These are phyloP conservation scores for Eucalyptus globulus DNA, from an alignment of 345 rosid species.

Conservation along the genomic window DNA sequence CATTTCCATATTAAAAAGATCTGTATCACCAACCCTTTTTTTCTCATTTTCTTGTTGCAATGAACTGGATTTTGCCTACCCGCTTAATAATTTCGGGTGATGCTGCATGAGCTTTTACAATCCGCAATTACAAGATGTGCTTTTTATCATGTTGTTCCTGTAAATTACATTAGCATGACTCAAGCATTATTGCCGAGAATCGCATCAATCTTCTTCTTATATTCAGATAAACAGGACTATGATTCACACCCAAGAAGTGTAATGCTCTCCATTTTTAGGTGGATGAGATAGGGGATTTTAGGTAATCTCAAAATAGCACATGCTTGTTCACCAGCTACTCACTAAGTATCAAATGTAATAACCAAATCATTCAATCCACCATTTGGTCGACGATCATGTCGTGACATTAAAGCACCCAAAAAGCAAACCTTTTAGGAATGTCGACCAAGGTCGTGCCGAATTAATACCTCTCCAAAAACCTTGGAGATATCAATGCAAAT, in stretches of 20 bases:
- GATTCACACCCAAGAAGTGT: neutral
- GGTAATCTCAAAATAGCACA: neutral
- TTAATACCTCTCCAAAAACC: neutral
- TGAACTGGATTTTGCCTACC: neutral
- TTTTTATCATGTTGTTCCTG: neutral
- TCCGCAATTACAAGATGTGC: neutral
- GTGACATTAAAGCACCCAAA: neutral
- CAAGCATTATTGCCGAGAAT: neutral
- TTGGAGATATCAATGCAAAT: neutral
- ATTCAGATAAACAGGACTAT: neutral
- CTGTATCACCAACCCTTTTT: neutral
- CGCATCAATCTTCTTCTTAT: neutral
- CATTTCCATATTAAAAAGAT: no score
- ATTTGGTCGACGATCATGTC: neutral
- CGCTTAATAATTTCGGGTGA: neutral
- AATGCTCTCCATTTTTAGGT: neutral
- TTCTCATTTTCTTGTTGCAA: neutral
- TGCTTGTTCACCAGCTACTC: neutral
- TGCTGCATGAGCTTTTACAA: neutral
- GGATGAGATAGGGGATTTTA: neutral
- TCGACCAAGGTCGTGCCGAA: neutral
- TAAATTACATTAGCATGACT: neutral
- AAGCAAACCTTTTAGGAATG: neutral
- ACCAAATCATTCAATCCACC: neutral
- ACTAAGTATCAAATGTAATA: neutral